Conservation (phyloP, 306 rosid genomes). For the Quercus wislizeni region DNA sequence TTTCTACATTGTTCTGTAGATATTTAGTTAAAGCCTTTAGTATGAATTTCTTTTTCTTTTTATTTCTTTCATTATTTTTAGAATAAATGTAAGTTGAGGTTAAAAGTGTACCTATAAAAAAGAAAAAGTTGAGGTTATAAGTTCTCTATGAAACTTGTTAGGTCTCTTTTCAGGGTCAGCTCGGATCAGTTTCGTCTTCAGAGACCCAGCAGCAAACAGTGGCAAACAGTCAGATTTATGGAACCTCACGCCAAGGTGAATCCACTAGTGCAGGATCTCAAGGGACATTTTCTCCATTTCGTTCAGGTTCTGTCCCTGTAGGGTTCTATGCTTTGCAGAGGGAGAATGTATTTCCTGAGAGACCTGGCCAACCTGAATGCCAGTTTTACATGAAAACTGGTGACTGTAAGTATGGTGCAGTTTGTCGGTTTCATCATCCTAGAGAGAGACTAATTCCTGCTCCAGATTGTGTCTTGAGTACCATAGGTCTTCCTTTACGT, state of each 20-base stretch:
- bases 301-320: slow-evolving; percentile 65
- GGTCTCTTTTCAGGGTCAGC: slow-evolving; percentile 71
- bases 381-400: slow-evolving; percentile 98
- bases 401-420: slow-evolving; percentile 96
- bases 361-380: slow-evolving; percentile 98
- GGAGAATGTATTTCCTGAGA: slow-evolving; percentile 95
- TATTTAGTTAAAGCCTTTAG: neutral
- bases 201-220: slow-evolving; percentile 72
- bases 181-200: slow-evolving; percentile 73
- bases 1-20: neutral
- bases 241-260: slow-evolving; percentile 66
- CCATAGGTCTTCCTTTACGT: slow-evolving; percentile 91
- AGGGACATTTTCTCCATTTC: slow-evolving; percentile 62
- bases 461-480: slow-evolving; percentile 91
- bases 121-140: too few species aligned
- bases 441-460: slow-evolving; percentile 83
- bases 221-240: slow-evolving; percentile 67
- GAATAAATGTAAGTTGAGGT: too few species aligned
- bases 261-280: slow-evolving; percentile 57
- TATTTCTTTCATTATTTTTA: too few species aligned
- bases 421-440: slow-evolving; percentile 96
- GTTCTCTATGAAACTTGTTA: slow-evolving; percentile 18
- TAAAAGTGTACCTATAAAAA: too few species aligned
- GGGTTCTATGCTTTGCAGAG: slow-evolving; percentile 80
- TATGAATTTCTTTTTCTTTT: too few species aligned